phyloP scores from a whole-genome alignment of 2,329 filamentous ascomycete genomes.

The Xylariales sp. region DNA sequence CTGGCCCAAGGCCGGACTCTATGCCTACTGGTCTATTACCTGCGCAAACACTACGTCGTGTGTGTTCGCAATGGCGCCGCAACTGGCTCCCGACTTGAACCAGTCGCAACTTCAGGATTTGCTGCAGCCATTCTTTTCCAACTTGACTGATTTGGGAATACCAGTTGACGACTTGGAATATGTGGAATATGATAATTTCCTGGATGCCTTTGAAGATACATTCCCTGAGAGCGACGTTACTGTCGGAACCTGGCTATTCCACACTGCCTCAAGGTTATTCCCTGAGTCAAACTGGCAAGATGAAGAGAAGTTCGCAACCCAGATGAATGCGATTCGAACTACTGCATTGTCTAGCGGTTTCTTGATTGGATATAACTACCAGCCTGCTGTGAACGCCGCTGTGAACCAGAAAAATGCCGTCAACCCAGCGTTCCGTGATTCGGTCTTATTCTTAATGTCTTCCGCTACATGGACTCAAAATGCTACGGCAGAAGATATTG shows the following conservation, averaged over 20 bases:
- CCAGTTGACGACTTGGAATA: conserved; percentile 23
- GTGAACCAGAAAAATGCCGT: conserved; percentile 20
- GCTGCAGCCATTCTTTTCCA: not conserved
- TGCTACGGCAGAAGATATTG: conserved; percentile 14
- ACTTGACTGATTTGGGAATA: conserved; percentile 7
- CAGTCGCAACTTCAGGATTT: not conserved
- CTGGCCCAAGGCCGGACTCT: conserved; percentile 4
- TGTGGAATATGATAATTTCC: conserved; percentile 23
- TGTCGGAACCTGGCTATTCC: conserved; percentile 22
- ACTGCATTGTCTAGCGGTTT: conserved; percentile 11
- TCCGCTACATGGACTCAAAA: conserved; percentile 15
- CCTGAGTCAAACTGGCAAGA: conserved; percentile 17
- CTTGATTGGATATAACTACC: conserved; percentile 16
- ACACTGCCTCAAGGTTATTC: conserved; percentile 18
- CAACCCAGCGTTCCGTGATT: conserved; percentile 41
- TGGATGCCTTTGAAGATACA: conserved; percentile 30
- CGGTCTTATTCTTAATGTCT: conserved; percentile 29
- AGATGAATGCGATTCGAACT: conserved; percentile 11
- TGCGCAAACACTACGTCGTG: not conserved
- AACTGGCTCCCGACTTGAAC: not conserved
- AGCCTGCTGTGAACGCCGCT: conserved; percentile 12
- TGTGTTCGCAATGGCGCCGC: not conserved
- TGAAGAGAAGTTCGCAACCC: conserved; percentile 9
- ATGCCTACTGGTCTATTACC: conserved; percentile 13
- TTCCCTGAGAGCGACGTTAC: conserved; percentile 36